Base-by-base conservation (phyloP, 306 rosid species). In the Casuarina cunninghamiana region DNA sequence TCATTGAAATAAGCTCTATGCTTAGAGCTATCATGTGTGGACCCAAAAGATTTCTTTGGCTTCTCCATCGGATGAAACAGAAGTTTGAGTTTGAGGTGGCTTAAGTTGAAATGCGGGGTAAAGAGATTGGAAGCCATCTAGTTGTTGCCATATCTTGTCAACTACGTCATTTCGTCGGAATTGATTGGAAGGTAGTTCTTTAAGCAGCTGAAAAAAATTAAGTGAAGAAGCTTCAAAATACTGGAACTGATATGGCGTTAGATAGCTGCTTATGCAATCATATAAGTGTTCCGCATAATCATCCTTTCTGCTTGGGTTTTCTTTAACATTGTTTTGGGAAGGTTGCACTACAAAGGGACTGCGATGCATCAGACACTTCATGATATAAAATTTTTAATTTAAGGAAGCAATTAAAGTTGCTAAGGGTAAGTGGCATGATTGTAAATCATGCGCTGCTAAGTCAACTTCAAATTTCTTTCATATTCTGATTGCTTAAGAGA, bases 81-180 rank as follows among this genome's bases (percentile, higher is more conserved):
- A 13, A 55, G 38, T 2, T 62, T 32, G 58, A 71, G 65, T 79
- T 76, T 46, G 75, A 73, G 72, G 83, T 65, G 55, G 65, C 54
- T 79, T 49, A 44, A 66, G 46, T 41, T 66, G 71, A 66, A 66
- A 57, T 39, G 48, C 4, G 13, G 49, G 5, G 49, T 16, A 6
- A 32, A 39, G 12, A 65, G 26, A 65, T 38, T 6, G 13, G 39
- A 17, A 12, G 46, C 70, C 51, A 69, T 71, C 62, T 16, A 49
- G n/a, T 76, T 72, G 51, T 48, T 3, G 17, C 37, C 49, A 53
- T 48, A 35, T 42, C 51, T 17, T 72, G 72, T 81, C 74, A 53
- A 54, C 53, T 73, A 44, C 42, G 53, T 41, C 78, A 51, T 10
- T 26, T 49, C 3, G 51, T 21, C 41, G 16, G 5, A 72, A 3